Percentiles rank a stretch among this genome's conserved stretches.
phyloP scores from a whole-genome alignment of 1,284 basidiomycete genomes.

The Volvariella volvacea region DNA sequence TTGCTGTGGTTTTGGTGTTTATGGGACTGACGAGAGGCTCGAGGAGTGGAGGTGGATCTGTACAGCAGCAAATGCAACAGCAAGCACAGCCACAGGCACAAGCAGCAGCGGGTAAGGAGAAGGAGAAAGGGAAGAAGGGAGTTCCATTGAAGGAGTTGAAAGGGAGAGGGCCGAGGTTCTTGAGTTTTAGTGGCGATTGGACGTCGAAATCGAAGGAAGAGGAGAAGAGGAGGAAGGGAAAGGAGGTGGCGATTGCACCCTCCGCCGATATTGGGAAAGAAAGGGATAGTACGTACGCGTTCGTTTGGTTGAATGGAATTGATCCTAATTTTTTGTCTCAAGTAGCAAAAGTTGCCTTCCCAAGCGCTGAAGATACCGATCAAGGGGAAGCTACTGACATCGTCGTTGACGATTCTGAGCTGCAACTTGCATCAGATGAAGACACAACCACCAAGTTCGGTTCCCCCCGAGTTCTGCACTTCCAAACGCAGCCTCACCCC shows the following conservation, averaged over 20 bases:
- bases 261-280: too few species aligned
- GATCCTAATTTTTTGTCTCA: too few species aligned
- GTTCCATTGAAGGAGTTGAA: slow-evolving; percentile 25
- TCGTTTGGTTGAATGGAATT: too few species aligned
- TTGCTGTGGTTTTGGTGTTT: slow-evolving; percentile 76
- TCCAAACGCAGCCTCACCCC: slow-evolving; percentile 10
- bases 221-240: slow-evolving; percentile 7
- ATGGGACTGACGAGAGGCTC: slow-evolving; percentile 81
- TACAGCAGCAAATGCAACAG: slow-evolving; percentile 10
- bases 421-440: neutral
- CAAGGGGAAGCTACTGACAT: slow-evolving; percentile 4
- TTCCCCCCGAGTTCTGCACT: neutral
- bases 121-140: too few species aligned
- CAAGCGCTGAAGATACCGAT: too few species aligned
- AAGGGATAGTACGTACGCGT: too few species aligned
- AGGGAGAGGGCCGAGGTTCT: slow-evolving; percentile 47
- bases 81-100: slow-evolving; percentile 5
- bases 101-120: slow-evolving; percentile 3
- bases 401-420: neutral
- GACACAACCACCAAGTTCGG: neutral
- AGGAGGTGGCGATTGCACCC: too few species aligned
- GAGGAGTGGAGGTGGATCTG: slow-evolving; percentile 35
- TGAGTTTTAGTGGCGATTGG: slow-evolving; percentile 53
- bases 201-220: slow-evolving; percentile 9
- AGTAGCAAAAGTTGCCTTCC: too few species aligned